These are phyloP conservation scores for Beauveria asiatica DNA, from an alignment of 2,329 filamentous ascomycete genomes.

Conservation along the genomic window DNA sequence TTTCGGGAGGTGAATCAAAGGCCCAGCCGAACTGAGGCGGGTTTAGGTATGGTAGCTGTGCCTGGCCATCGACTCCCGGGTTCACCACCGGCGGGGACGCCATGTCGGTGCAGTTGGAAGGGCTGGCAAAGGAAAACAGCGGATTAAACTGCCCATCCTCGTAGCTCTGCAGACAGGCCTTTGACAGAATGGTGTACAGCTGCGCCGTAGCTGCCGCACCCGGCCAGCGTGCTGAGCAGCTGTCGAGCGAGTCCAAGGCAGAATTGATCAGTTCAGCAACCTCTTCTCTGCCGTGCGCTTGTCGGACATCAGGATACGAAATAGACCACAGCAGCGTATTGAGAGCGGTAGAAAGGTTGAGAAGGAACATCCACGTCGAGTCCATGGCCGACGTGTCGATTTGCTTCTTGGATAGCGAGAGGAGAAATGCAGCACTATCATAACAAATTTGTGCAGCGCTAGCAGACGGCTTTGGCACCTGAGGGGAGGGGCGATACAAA, in stretches of 20 bases:
- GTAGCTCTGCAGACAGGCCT: conserved; percentile 82
- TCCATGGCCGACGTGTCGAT: conserved; percentile 69
- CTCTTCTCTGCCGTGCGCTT: conserved; percentile 61
- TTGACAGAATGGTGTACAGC: conserved; percentile 78
- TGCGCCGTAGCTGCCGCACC: conserved; percentile 77
- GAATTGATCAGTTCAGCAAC: conserved; percentile 66
- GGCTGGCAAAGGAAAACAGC: conserved; percentile 26
- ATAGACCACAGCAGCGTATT: conserved; percentile 89
- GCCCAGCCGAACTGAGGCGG: conserved; percentile 51
- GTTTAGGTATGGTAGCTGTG: conserved; percentile 33
- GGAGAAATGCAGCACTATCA: conserved; percentile 72
- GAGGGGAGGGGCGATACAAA: conserved; percentile 83
- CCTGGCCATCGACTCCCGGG: conserved; percentile 17
- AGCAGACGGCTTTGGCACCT: conserved; percentile 76
- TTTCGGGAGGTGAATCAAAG: conserved; percentile 47
- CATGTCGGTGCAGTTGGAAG: conserved; percentile 23
- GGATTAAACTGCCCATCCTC: conserved; percentile 35
- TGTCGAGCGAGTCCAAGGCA: conserved; percentile 69
- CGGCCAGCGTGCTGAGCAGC: conserved; percentile 83
- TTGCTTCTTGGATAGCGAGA: conserved; percentile 71
- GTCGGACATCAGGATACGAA: conserved; percentile 76
- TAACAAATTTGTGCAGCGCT: conserved; percentile 76
- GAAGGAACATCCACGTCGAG: conserved; percentile 87
- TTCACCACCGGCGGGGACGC: conserved; percentile 24
- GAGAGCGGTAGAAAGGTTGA: conserved; percentile 82